A percentile compares a stretch with the other conserved stretches of the same genome.
Evolutionary conservation across 768 basidiomycete genomes (phyloP).

Genomic region (Boletellus emodensis): DNA sequence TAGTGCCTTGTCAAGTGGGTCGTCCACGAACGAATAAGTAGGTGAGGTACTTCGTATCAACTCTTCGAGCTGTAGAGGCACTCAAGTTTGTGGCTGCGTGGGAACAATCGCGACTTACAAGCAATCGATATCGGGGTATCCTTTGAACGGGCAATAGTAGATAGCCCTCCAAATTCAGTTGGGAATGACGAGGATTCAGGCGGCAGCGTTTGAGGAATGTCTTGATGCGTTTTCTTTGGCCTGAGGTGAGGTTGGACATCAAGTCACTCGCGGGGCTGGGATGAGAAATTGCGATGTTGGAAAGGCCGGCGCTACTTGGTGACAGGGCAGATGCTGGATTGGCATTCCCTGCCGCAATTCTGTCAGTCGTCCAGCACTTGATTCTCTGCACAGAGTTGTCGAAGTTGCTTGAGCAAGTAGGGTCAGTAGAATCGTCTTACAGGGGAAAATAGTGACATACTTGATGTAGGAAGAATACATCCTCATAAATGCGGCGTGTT

Average conservation of each 20-base stretch:
- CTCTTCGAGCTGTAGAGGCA: slow-evolving; percentile 62
- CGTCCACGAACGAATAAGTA: slow-evolving; percentile 65
- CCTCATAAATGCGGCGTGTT: slow-evolving; percentile 95
- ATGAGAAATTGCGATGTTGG: slow-evolving; percentile 49
- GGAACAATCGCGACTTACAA: slow-evolving; percentile 52
- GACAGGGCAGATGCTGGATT: slow-evolving; percentile 39
- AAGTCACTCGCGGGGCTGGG: slow-evolving; percentile 40
- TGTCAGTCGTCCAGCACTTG: slow-evolving; percentile 76
- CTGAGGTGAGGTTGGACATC: slow-evolving; percentile 59
- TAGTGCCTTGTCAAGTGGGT: slow-evolving; percentile 81
- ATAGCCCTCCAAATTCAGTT: slow-evolving; percentile 92
- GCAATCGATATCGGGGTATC: slow-evolving; percentile 91
- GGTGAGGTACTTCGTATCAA: slow-evolving; percentile 84
- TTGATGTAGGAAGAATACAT: slow-evolving; percentile 99
- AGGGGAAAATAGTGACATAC: slow-evolving; percentile 42
- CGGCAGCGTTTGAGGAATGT: slow-evolving; percentile 87
- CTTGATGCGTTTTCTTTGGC: slow-evolving; percentile 86
- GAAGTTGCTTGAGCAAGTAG: slow-evolving; percentile 64
- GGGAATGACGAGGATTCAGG: slow-evolving; percentile 84
- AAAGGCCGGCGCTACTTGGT: slow-evolving; percentile 55
- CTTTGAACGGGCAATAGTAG: slow-evolving; percentile 93
- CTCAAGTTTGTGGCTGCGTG: slow-evolving; percentile 1
- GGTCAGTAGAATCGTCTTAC: slow-evolving; percentile 10
- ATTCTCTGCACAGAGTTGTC: slow-evolving; percentile 88
- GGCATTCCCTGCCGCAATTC: slow-evolving; percentile 35